A percentile compares a stretch with the other conserved stretches of the same genome.
Conservation (phyloP, 2,329 filamentous ascomycete species). For the Thielaviopsis musarum region DNA sequence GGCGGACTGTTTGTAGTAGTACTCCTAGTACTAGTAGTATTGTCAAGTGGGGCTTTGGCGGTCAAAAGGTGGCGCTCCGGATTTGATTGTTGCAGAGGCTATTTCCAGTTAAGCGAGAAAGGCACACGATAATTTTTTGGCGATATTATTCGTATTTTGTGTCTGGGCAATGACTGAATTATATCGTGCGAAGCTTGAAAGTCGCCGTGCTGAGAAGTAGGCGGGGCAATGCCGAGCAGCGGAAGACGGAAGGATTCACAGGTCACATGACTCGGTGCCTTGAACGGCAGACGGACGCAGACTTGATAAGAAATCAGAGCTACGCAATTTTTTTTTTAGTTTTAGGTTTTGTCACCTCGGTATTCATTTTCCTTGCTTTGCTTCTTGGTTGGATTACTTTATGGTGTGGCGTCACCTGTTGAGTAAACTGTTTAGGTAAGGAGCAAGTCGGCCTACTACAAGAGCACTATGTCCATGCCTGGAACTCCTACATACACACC, state of each 20-base stretch:
- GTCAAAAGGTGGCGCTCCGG: background rate
- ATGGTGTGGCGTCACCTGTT: too few relatives aligned
- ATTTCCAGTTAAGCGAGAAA: background rate
- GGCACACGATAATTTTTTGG: background rate
- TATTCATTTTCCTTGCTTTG: too few relatives aligned
- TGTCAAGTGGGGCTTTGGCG: background rate
- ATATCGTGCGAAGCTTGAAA: too few relatives aligned
- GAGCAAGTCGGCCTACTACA: too few relatives aligned
- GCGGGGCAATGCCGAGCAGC: background rate
- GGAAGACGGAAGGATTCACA: background rate
- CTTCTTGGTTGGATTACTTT: too few relatives aligned
- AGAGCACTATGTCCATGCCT: too few relatives aligned
- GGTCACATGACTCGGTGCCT: background rate
- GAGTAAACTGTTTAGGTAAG: too few relatives aligned
- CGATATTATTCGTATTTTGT: background rate
- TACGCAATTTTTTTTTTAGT: too few relatives aligned
- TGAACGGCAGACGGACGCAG: background rate
- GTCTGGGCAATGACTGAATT: background rate
- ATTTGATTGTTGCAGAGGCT: background rate
- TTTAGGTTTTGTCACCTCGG: too few relatives aligned
- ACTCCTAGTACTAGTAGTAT: background rate
- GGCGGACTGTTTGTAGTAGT: too few relatives aligned
- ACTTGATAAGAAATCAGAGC: background rate
- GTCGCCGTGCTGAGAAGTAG: background rate
- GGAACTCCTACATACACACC: too few relatives aligned